Conservation (phyloP, 768 basidiomycete species). For the Suillus fuscotomentosus region DNA sequence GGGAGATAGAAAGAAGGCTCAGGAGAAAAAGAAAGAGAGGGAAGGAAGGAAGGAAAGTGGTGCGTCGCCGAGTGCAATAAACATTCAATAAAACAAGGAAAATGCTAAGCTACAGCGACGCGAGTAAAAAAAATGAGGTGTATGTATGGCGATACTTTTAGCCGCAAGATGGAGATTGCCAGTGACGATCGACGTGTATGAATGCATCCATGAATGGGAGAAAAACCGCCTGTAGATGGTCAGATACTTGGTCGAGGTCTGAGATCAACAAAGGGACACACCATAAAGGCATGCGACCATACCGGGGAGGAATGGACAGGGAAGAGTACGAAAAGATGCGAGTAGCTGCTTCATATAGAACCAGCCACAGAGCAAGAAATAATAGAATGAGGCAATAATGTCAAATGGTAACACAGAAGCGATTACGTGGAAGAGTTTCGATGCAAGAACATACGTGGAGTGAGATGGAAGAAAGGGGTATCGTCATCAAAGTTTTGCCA, state of each 20-base stretch:
- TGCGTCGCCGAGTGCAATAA: slow-evolving; percentile 3
- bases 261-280: neutral
- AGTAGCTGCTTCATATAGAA: neutral
- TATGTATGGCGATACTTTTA: slow-evolving; percentile 11
- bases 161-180: slow-evolving; percentile 1
- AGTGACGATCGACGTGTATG: slow-evolving; percentile 1
- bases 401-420: neutral
- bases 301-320: neutral
- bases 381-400: slow-evolving; percentile 1
- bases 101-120: slow-evolving; percentile 3
- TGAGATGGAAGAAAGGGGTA: neutral
- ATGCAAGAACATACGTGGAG: neutral
- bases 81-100: slow-evolving; percentile 2
- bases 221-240: neutral
- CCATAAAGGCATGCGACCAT: slow-evolving; percentile 1
- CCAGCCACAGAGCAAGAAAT: neutral
- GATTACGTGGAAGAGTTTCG: slow-evolving; percentile 2
- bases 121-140: slow-evolving; percentile 6
- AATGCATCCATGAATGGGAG: slow-evolving; percentile 1
- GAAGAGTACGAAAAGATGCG: neutral
- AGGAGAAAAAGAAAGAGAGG: neutral
- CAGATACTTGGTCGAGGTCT: neutral
- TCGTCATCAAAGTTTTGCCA: slow-evolving; percentile 3
- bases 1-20: neutral
- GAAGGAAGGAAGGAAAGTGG: neutral